Evolutionary conservation across 148 eudicot species (phyloP).

Genomic region (Silene conica): DNA sequence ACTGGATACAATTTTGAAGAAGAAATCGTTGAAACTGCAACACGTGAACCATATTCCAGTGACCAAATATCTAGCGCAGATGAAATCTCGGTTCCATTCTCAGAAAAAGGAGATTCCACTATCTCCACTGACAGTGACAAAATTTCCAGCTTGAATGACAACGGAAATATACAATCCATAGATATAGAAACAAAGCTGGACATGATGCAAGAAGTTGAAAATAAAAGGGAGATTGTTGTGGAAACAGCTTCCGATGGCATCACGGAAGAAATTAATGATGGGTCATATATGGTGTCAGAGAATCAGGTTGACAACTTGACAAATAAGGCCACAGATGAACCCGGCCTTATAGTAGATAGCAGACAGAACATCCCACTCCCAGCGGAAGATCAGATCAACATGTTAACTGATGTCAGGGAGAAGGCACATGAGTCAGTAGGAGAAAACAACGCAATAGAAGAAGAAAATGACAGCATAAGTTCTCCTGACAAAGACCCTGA

Average conservation of each 20-base stretch:
- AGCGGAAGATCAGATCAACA: slow-evolving; percentile 1
- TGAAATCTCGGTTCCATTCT: not conserved
- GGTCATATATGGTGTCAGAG: slow-evolving; percentile 1
- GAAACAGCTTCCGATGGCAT: not conserved
- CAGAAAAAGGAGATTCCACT: not conserved
- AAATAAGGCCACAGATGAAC: slow-evolving; percentile 12
- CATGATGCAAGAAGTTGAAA: not conserved
- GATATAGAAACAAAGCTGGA: not conserved
- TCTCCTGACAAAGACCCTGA: not conserved
- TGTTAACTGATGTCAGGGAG: not conserved
- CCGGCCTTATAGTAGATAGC: not conserved
- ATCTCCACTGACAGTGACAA: not conserved
- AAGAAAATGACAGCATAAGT: not conserved
- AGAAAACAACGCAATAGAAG: not conserved
- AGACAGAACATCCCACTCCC: not conserved
- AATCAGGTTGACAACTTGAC: slow-evolving; percentile 3
- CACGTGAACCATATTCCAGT: not conserved
- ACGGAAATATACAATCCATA: not conserved
- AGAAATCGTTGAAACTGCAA: not conserved
- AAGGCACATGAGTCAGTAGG: not conserved
- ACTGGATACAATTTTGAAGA: not conserved
- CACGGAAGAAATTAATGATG: not conserved
- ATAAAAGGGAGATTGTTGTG: slow-evolving; percentile 7
- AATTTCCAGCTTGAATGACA: not conserved
- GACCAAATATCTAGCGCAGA: not conserved